These are phyloP conservation scores for Aspergillus persii DNA, from an alignment of 2,329 filamentous ascomycete species.

Conservation along the genomic window DNA sequence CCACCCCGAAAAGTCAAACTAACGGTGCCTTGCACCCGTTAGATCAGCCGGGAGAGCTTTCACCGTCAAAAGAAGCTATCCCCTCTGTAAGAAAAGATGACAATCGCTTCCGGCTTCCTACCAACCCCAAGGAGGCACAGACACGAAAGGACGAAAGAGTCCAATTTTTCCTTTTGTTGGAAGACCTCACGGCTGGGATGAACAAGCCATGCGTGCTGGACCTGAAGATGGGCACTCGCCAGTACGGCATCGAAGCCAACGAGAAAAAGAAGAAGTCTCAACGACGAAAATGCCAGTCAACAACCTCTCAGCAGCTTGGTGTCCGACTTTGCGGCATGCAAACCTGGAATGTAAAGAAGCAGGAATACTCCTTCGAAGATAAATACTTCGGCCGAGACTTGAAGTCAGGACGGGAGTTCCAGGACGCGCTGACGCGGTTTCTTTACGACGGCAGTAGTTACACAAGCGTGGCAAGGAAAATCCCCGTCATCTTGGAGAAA, in stretches of 20 bases:
- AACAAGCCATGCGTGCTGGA: conserved; percentile 94
- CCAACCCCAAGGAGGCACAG: conserved; percentile 76
- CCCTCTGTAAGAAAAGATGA: conserved; percentile 16
- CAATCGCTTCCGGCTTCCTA: conserved; percentile 46
- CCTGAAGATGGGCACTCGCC: conserved; percentile 96
- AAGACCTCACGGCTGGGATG: conserved; percentile 96
- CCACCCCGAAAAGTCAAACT: conserved; percentile 5
- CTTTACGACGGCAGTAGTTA: conserved; percentile 85
- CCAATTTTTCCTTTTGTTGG: conserved; percentile 87
- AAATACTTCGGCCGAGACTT: conserved; percentile 94
- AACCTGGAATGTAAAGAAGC: conserved; percentile 82
- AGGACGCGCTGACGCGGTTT: conserved; percentile 82
- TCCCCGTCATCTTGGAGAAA: conserved; percentile 82
- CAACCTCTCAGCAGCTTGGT: conserved; percentile 86
- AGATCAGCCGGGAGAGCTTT: not conserved
- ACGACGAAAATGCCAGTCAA: conserved; percentile 85
- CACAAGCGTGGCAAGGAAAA: conserved; percentile 76
- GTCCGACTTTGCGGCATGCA: conserved; percentile 95
- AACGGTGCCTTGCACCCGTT: not conserved
- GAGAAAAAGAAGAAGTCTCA: conserved; percentile 93
- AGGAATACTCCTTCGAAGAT: conserved; percentile 92
- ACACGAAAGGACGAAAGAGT: conserved; percentile 58
- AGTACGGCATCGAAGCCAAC: conserved; percentile 89
- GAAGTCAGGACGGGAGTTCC: conserved; percentile 84
- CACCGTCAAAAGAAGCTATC: conserved; percentile 2